Conservation (phyloP, 345 rosid genomes). For the Eucalyptus albens region DNA sequence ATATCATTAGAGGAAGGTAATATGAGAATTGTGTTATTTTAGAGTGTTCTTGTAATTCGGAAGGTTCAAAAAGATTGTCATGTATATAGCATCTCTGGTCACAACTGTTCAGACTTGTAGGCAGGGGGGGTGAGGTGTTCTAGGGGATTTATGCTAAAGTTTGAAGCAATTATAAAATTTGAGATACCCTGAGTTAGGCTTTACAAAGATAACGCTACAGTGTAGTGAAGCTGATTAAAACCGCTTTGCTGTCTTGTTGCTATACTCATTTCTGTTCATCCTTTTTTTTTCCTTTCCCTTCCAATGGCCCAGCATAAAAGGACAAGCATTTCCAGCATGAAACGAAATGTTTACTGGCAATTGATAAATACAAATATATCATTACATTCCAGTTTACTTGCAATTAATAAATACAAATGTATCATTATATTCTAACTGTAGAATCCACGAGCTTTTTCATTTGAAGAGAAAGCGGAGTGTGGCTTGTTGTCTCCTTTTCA, state of each 20-base stretch:
- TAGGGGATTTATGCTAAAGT: not conserved
- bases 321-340: not conserved
- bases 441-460: not conserved
- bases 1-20: not conserved
- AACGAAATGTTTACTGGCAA: not conserved
- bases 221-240: not conserved
- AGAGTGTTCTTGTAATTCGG: not conserved
- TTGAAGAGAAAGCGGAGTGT: not conserved
- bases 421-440: not conserved
- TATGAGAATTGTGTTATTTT: not conserved
- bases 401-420: no score
- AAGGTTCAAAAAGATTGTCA: not conserved
- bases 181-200: not conserved
- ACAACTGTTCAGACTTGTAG: not conserved
- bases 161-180: no score
- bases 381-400: not conserved
- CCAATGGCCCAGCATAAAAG: not conserved
- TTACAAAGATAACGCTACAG: no score
- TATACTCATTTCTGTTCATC: not conserved
- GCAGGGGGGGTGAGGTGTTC: fast-evolving
- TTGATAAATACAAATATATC: not conserved
- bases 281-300: not conserved
- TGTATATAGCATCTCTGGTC: not conserved
- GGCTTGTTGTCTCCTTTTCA: not conserved
- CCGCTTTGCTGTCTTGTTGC: not conserved